phyloP scores from a whole-genome alignment of 2,329 filamentous ascomycete species.

The Shiraia sp. region DNA sequence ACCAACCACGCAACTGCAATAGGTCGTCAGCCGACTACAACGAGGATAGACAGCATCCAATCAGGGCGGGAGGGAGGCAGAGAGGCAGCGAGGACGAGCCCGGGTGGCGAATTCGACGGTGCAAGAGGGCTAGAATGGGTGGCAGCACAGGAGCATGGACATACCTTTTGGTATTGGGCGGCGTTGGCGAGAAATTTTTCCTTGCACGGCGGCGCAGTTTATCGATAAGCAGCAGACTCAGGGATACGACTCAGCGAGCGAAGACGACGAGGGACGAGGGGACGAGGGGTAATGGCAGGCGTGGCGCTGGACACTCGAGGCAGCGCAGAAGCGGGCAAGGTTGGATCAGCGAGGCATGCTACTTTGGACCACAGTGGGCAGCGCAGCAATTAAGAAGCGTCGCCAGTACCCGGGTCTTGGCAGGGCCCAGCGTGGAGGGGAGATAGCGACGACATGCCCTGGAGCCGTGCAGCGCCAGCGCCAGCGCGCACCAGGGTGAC shows the following conservation, averaged over 20 bases:
- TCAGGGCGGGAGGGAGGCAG: slow-evolving; percentile 16
- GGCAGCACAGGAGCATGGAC: slow-evolving; percentile 16
- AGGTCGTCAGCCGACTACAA: slow-evolving; percentile 32
- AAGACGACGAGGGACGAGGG: not conserved
- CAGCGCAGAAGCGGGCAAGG: too few species aligned
- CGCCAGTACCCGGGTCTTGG: slow-evolving; percentile 28
- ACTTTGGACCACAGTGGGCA: slow-evolving; percentile 15
- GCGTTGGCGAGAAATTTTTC: not conserved
- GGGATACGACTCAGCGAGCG: too few species aligned
- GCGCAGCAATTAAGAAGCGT: slow-evolving; percentile 31
- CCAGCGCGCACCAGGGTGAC: slow-evolving; percentile 31
- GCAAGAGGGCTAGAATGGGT: slow-evolving; percentile 4
- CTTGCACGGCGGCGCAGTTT: not conserved
- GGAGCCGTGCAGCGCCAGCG: slow-evolving; percentile 25
- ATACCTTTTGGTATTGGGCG: slow-evolving; percentile 15
- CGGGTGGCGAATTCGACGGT: slow-evolving; percentile 18
- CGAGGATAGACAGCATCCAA: slow-evolving; percentile 21
- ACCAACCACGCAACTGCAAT: slow-evolving; percentile 34
- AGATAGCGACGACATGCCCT: slow-evolving; percentile 31
- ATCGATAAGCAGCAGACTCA: not conserved
- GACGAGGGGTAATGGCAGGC: too few species aligned
- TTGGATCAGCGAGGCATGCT: too few species aligned
- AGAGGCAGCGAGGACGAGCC: slow-evolving; percentile 15
- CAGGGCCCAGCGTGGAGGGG: slow-evolving; percentile 27
- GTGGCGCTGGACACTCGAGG: too few species aligned